Base-by-base conservation (phyloP, 1,284 basidiomycete genomes). In the Malassezia arunalokei region DNA sequence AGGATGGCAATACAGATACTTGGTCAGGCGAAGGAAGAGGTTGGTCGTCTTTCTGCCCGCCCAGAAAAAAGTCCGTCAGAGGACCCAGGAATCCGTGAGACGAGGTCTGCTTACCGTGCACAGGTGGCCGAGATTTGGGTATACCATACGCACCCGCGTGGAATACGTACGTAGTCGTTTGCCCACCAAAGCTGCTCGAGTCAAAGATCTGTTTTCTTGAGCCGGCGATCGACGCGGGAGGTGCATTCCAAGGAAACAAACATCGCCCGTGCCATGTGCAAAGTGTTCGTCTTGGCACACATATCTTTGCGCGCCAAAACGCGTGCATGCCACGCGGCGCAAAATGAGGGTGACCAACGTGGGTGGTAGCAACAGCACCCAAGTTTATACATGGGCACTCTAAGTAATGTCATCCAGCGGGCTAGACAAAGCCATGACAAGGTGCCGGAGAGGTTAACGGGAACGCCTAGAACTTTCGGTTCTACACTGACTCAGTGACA, bases 91-190 rank as follows among this genome's bases (percentile, higher is more conserved):
- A 68, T 33, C 68, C 66, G 20, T 32, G 55, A 62, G 35, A 37
- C n/a, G 43, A 20, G 6, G 9, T 30, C 8, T 27, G 17, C 3
- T 9, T 6, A 31, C 33, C 58, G 31, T 56, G 47, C 50, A 6
- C 33, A 37, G 35, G 29, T 40, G 57, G 60, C 50, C 51, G 58
- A 55, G 59, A 48, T 47, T 76, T 76, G 1, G 76, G 76, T 15
- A 76, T 76, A 6, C 76, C 76, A 48, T 73, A 76, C 6, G 76
- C 76, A n/a, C 74, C 76, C 43, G 66, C 60, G 45, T 65, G 53
- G 32, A 73, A 71, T n/a, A 54, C 33, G 14, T 37, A 39, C n/a
- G 24, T 20, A 15, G 24, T 28, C 3, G 33, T 24, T n/a, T 47
- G 44, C 5, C 24, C 38, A 5, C 35, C 44, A 28, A n/a, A 47